A percentile compares a stretch with the other conserved stretches of the same genome.
Conservation (phyloP, 345 rosid genomes). For the Aquilaria yunnanensis region DNA sequence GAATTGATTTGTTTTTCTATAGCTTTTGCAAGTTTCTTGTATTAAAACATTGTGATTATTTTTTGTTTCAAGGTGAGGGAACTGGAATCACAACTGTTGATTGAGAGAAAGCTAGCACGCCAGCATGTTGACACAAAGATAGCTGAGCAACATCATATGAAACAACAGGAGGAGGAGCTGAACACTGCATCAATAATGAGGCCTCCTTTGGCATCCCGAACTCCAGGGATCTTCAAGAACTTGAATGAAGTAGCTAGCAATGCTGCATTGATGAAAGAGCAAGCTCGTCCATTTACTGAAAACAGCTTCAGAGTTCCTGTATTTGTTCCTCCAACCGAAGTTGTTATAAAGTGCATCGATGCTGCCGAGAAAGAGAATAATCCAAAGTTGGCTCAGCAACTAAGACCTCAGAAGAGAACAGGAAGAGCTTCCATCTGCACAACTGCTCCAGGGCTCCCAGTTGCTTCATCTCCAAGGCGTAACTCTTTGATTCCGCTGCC, state of each 20-base stretch:
- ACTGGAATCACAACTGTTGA: conserved; percentile 80
- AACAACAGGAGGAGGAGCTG: conserved; percentile 48
- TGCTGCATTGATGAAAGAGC: conserved; percentile 31
- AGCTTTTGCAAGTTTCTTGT: neutral
- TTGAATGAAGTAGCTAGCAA: conserved; percentile 22
- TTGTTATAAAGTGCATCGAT: conserved; percentile 32
- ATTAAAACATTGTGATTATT: neutral
- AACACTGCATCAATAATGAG: conserved; percentile 29
- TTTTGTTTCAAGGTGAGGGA: conserved; percentile 61
- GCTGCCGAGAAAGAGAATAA: conserved; percentile 81
- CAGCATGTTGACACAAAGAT: conserved; percentile 91
- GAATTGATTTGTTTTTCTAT: neutral
- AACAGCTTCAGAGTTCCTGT: conserved; percentile 34
- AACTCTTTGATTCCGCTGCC: conserved; percentile 72
- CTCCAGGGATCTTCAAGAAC: conserved; percentile 34
- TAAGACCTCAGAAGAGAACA: conserved; percentile 48
- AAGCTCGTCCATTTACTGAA: conserved; percentile 28
- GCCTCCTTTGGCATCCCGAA: conserved; percentile 46
- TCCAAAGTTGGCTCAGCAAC: conserved; percentile 51
- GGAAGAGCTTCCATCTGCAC: conserved; percentile 76
- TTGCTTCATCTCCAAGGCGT: conserved; percentile 57
- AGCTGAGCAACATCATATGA: conserved; percentile 61
- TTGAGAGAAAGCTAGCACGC: conserved; percentile 91
- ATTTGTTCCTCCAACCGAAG: conserved; percentile 28
- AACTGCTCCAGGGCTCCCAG: conserved; percentile 26